Conservation (phyloP, 2,329 filamentous ascomycete species). For the Penicillium hesseltinei region DNA sequence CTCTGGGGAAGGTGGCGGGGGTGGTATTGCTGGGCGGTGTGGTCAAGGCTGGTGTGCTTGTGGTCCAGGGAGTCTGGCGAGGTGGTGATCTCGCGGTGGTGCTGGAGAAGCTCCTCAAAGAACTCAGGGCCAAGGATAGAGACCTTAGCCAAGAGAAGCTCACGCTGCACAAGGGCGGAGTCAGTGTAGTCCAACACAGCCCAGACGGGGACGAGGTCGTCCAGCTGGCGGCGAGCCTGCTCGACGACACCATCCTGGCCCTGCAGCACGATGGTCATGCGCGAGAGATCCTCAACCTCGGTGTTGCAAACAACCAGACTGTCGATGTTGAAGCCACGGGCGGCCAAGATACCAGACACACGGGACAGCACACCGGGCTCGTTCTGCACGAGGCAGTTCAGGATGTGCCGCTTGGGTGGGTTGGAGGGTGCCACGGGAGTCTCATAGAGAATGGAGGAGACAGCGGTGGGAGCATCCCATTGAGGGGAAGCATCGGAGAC, state of each 20-base stretch:
- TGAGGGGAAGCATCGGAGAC: slow-evolving; percentile 72
- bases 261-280: slow-evolving; percentile 97
- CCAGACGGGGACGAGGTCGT: slow-evolving; percentile 97
- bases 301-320: slow-evolving; percentile 96
- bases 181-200: slow-evolving; percentile 95
- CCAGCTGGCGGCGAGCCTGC: slow-evolving; percentile 90
- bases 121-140: slow-evolving; percentile 96
- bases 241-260: slow-evolving; percentile 97
- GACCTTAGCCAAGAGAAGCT: slow-evolving; percentile 92
- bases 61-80: slow-evolving; percentile 41
- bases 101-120: slow-evolving; percentile 92
- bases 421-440: slow-evolving; percentile 79
- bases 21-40: slow-evolving; percentile 60
- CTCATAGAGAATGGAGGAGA: slow-evolving; percentile 98
- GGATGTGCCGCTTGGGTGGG: slow-evolving; percentile 88
- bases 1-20: slow-evolving; percentile 81
- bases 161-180: slow-evolving; percentile 89
- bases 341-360: slow-evolving; percentile 92
- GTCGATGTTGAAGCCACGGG: slow-evolving; percentile 98
- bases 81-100: slow-evolving; percentile 85
- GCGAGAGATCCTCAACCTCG: slow-evolving; percentile 91
- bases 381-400: slow-evolving; percentile 98
- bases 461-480: slow-evolving; percentile 86
- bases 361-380: slow-evolving; percentile 96
- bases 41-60: slow-evolving; percentile 15